A percentile compares a stretch with the other conserved stretches of the same genome.
phyloP scores from a whole-genome alignment of 202 grass and related monocot species.

The Cymbopogon flexuosus region DNA sequence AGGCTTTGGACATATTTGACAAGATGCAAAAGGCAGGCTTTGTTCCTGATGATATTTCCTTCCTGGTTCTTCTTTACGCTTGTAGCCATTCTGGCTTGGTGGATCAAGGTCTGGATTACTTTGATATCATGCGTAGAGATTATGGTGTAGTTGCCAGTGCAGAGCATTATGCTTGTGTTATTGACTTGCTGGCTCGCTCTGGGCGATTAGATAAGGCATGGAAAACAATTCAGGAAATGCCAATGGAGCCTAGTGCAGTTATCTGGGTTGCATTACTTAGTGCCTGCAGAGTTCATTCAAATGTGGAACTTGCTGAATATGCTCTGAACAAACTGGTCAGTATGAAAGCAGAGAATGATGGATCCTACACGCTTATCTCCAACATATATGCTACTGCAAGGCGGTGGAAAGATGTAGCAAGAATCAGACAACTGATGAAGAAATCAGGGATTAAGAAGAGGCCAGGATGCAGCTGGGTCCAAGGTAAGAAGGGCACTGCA shows the following conservation, averaged over 20 bases:
- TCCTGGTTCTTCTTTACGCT: conserved; percentile 78
- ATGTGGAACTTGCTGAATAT: conserved; percentile 83
- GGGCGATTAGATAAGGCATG: conserved; percentile 67
- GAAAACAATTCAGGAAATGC: conserved; percentile 63
- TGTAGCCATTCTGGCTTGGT: conserved; percentile 85
- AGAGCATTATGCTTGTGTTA: conserved; percentile 72
- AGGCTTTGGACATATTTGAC: conserved; percentile 62
- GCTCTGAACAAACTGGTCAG: conserved; percentile 51
- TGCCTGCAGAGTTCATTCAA: conserved; percentile 66
- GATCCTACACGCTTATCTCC: conserved; percentile 70
- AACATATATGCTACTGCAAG: conserved; percentile 78
- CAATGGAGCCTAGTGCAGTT: conserved; percentile 61
- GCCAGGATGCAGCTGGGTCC: conserved; percentile 83
- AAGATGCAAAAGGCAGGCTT: conserved; percentile 61
- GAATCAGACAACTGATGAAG: conserved; percentile 61
- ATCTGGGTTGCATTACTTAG: conserved; percentile 73
- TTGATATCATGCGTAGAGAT: conserved; percentile 52
- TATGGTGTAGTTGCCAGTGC: conserved; percentile 52
- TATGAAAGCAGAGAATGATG: conserved; percentile 61
- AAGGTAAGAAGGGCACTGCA: conserved; percentile 62
- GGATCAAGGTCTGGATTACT: conserved; percentile 60
- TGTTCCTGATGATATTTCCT: conserved; percentile 66
- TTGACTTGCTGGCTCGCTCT: conserved; percentile 67
- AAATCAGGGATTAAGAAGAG: conserved; percentile 63
- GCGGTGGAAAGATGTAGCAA: conserved; percentile 71